A percentile compares a stretch with the other conserved stretches of the same genome.
phyloP scores from a whole-genome alignment of 192 early-diverging fungal genomes.

The Podila epicladia region DNA sequence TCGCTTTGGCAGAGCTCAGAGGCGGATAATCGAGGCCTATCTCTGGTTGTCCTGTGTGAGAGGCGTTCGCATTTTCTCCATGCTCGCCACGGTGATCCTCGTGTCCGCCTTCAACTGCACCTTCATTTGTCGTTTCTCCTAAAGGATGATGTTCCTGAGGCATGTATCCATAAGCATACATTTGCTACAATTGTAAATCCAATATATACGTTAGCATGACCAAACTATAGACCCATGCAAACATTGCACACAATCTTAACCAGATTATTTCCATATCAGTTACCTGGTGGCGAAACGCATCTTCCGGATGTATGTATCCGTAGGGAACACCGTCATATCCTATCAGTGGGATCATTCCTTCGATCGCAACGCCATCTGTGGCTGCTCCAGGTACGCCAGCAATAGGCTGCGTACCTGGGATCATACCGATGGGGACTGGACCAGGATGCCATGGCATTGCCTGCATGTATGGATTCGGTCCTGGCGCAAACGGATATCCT shows the following conservation, averaged over 20 bases:
- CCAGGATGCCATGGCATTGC: conserved; percentile 38
- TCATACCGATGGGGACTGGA: conserved; percentile 17
- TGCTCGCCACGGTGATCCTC: too few relatives aligned
- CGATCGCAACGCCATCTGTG: conserved; percentile 12
- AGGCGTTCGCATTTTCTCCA: too few relatives aligned
- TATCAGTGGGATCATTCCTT: conserved; percentile 37
- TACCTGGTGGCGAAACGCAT: conserved; percentile 37
- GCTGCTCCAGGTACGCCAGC: conserved; percentile 2
- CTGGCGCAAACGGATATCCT: conserved; percentile 32
- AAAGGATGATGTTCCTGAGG: conserved; percentile 11
- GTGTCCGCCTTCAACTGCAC: too few relatives aligned
- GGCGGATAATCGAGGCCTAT: too few relatives aligned
- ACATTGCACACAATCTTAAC: background rate
- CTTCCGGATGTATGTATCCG: conserved; percentile 35
- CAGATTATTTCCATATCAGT: background rate
- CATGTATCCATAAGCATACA: conserved; percentile 32
- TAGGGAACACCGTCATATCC: conserved; percentile 38
- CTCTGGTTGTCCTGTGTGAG: too few relatives aligned
- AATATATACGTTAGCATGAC: background rate
- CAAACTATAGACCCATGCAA: too few relatives aligned
- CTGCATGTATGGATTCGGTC: conserved; percentile 26
- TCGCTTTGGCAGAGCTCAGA: too few relatives aligned
- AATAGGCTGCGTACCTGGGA: conserved; percentile 18
- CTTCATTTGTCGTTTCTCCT: background rate
- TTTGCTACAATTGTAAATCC: background rate